These are phyloP conservation scores for Immersiporthe knoxdaviesiana DNA, from an alignment of 2,329 filamentous ascomycete genomes.

Conservation along the genomic window DNA sequence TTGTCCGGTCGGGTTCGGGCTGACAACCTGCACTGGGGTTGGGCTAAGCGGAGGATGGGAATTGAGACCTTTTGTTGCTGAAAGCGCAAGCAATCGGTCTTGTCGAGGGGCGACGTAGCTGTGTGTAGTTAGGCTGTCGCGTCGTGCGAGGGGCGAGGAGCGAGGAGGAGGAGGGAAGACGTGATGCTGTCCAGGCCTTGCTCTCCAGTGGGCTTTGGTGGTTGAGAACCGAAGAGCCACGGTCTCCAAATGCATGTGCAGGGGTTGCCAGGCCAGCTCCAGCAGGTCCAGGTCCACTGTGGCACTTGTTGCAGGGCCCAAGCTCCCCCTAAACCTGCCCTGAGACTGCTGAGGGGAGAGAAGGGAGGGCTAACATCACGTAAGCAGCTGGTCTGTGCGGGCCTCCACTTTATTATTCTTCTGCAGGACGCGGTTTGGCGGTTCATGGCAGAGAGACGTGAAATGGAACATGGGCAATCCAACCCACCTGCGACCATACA, in stretches of 20 bases:
- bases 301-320: not conserved
- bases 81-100: not conserved
- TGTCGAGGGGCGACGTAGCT: not conserved
- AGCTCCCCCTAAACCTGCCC: not conserved
- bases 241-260: slow-evolving; percentile 14
- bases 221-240: slow-evolving; percentile 13
- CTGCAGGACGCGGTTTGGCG: not conserved
- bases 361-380: not conserved
- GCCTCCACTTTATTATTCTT: not conserved
- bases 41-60: too few species aligned
- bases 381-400: slow-evolving; percentile 11
- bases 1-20: slow-evolving; percentile 2
- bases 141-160: slow-evolving; percentile 1
- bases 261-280: slow-evolving; percentile 2
- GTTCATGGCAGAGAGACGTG: too few species aligned
- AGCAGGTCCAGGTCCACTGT: not conserved
- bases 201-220: not conserved
- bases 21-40: not conserved
- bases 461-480: not conserved
- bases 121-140: slow-evolving; percentile 1
- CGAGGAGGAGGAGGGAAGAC: not conserved
- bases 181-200: not conserved
- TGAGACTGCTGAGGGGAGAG: not conserved
- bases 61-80: not conserved
- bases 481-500: not conserved